Evolutionary conservation across 768 basidiomycete genomes (phyloP).

Genomic region (Naganishia vaughanmartiniae): DNA sequence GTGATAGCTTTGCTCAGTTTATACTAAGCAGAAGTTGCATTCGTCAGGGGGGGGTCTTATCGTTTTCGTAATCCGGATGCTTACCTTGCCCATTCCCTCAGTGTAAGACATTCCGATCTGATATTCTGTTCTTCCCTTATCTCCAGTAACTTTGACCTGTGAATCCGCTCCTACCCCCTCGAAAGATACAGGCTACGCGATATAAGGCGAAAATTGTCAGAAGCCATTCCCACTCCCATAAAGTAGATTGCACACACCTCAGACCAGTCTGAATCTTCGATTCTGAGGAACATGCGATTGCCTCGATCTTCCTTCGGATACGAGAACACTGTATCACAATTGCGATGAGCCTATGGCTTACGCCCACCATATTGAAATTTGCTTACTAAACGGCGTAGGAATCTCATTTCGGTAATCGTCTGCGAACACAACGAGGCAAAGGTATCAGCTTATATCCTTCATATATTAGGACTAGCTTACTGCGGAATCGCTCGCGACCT

Average conservation of each 20-base stretch:
- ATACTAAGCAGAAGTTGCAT: constrained; percentile 57
- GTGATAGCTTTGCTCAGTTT: constrained; percentile 93
- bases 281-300: constrained; percentile 75
- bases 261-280: constrained; percentile 85
- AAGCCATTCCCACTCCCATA: neutral
- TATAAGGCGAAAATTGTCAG: neutral
- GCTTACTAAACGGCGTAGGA: constrained; percentile 75
- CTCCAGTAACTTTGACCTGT: constrained; percentile 67
- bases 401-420: constrained; percentile 49
- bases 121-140: constrained; percentile 63
- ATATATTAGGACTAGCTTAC: neutral
- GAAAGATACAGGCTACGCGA: constrained; percentile 68
- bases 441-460: neutral
- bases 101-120: constrained; percentile 86
- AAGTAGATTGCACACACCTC: constrained; percentile 59
- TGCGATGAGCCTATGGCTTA: constrained; percentile 6
- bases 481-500: constrained; percentile 64
- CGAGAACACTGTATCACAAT: constrained; percentile 67
- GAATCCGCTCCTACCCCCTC: constrained; percentile 91
- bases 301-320: constrained; percentile 70
- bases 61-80: neutral
- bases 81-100: constrained; percentile 81
- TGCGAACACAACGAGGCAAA: constrained; percentile 34
- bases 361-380: constrained; percentile 27
- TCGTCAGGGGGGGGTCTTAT: constrained; percentile 17